phyloP scores from a whole-genome alignment of 805 yeast species.

The Scheffersomyces stipitis region DNA sequence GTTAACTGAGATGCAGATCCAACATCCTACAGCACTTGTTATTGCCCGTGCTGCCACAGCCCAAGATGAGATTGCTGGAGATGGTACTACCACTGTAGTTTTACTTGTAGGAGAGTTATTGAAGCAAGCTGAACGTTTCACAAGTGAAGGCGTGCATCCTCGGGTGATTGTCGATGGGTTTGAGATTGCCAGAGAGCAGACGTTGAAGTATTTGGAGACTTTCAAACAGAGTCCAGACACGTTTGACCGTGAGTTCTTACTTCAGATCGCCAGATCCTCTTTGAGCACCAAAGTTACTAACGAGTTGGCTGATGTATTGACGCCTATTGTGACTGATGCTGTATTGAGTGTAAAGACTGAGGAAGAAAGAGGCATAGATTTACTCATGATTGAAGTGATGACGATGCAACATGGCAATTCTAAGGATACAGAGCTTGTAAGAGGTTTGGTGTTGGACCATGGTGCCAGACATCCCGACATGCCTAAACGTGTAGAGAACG shows the following conservation, averaged over 20 bases:
- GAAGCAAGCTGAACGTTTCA: slow-evolving; percentile 90
- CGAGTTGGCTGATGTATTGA: slow-evolving; percentile 74
- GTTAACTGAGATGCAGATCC: slow-evolving; percentile 92
- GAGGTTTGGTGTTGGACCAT: slow-evolving; percentile 93
- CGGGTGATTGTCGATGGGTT: slow-evolving; percentile 93
- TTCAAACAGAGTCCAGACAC: slow-evolving; percentile 55
- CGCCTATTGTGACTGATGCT: slow-evolving; percentile 96
- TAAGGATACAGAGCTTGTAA: slow-evolving; percentile 76
- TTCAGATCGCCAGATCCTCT: slow-evolving; percentile 91
- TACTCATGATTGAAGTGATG: slow-evolving; percentile 98
- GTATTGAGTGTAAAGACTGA: slow-evolving; percentile 71
- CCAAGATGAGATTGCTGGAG: slow-evolving; percentile 99
- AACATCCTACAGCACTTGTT: slow-evolving; percentile 51
- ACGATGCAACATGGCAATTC: slow-evolving; percentile 94
- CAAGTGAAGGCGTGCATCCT: slow-evolving; percentile 94
- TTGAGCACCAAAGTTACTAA: slow-evolving; percentile 80
- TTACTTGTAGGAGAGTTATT: slow-evolving; percentile 90
- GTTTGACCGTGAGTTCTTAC: slow-evolving; percentile 81
- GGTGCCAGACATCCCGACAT: slow-evolving; percentile 99
- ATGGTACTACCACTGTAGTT: slow-evolving; percentile 96
- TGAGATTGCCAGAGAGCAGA: slow-evolving; percentile 79
- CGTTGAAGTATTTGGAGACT: slow-evolving; percentile 65
- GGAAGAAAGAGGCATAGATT: slow-evolving; percentile 57
- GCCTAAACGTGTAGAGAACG: slow-evolving; percentile 87
- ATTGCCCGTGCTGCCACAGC: slow-evolving; percentile 96